Conservation (phyloP, 805 yeast species). For the Spathaspora girioi region DNA sequence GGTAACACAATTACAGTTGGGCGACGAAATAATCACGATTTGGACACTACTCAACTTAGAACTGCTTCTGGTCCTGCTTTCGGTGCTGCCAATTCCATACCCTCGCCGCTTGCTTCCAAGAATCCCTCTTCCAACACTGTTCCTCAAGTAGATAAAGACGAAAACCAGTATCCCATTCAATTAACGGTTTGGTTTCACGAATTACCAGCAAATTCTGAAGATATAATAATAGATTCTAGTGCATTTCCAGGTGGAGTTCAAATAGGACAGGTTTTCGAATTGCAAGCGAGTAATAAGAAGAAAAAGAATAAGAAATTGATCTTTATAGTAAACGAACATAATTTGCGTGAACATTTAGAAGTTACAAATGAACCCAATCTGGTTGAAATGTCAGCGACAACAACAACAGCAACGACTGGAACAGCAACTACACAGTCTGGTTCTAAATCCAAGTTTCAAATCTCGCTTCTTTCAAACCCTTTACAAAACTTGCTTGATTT, state of each 20-base stretch:
- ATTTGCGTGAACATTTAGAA: slow-evolving; percentile 11
- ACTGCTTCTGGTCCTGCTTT: background rate
- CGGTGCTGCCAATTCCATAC: background rate
- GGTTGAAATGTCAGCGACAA: background rate
- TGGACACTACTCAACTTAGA: background rate
- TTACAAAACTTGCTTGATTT: slow-evolving; percentile 59
- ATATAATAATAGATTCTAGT: slow-evolving; percentile 59
- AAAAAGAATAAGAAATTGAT: slow-evolving; percentile 11
- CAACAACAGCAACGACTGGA: background rate
- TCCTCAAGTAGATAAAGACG: background rate
- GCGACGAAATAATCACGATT: slow-evolving; percentile 7
- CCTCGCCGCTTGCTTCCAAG: background rate
- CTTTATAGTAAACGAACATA: slow-evolving; percentile 13
- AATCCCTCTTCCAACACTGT: background rate
- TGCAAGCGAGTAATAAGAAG: slow-evolving; percentile 35
- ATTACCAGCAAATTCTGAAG: slow-evolving; percentile 49
- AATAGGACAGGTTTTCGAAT: slow-evolving; percentile 76
- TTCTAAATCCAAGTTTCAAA: slow-evolving; percentile 27
- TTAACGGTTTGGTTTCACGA: slow-evolving; percentile 69
- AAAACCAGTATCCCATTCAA: slow-evolving; percentile 26
- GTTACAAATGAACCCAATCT: slow-evolving; percentile 1
- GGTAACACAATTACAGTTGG: slow-evolving; percentile 24
- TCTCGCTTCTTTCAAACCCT: slow-evolving; percentile 60
- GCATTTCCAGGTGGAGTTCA: slow-evolving; percentile 61
- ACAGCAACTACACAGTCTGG: slow-evolving; percentile 8